Evolutionary conservation across 768 basidiomycete species (phyloP), one percentile per base, ranked within the genome.

Genomic region (Galerina marginata): DNA sequence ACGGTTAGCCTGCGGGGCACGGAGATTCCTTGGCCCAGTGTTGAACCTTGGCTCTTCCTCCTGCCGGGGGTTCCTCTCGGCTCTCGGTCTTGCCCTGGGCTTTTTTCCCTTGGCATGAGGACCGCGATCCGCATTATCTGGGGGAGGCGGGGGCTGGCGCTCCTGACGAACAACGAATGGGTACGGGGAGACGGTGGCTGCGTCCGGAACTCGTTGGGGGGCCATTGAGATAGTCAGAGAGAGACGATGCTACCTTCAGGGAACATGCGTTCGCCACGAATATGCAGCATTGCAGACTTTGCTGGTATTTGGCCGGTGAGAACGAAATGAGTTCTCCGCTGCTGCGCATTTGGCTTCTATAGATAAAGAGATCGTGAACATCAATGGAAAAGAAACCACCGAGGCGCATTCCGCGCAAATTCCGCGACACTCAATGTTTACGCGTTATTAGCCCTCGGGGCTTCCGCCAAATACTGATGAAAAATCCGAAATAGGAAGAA

Each of bases 131-230:
- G 75, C 74, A 71, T 77, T 85, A 69, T 89, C 86, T 52, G 82
- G 16, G 56, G 62, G 39, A 42, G 61, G 23, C 26, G 52, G 47
- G 20, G 51, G 10, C 39, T 48, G 56, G 39, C 65, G 65, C 56
- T 59, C 69, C 66, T 83, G 84, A 52, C 78, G 79, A 67, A 83
- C 77, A 71, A 75, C 77, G 71, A 83, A 86, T 57, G 85, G 82
- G 79, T 86, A 88, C 60, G 86, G 87, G 47, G 83, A 78, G 67
- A 81, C 76, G 68, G 73, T 74, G 65, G 77, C 80, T 80, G 80
- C 79, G 78, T 81, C 81, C 76, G 79, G 75, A 76, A 72, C 68
- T 72, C 75, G 77, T 56, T 75, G 75, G 61, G 76, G 74, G 59
- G 81, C 75, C 81, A 81, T 82, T 72, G 74, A 57, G 61, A 68